Conservation (phyloP, 108 stramenopile species). For the Skeletonema tropicum region DNA sequence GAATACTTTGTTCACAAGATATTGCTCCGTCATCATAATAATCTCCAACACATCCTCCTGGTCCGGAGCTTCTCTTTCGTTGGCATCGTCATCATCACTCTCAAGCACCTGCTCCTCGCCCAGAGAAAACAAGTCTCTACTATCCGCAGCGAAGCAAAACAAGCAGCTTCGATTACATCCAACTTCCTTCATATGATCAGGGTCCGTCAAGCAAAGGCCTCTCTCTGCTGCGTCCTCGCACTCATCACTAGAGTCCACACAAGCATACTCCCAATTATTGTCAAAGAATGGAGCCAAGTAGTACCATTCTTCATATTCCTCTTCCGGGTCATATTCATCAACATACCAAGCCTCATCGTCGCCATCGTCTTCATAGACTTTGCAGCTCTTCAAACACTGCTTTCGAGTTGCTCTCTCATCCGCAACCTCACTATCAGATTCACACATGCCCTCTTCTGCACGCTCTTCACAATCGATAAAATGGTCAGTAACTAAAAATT, state of each 20-base stretch:
- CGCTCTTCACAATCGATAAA: constrained; percentile 34
- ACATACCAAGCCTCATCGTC: constrained; percentile 1
- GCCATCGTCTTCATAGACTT: constrained; percentile 24
- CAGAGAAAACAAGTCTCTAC: constrained; percentile 12
- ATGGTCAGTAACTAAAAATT: constrained; percentile 34
- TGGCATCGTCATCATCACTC: constrained; percentile 14
- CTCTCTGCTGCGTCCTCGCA: constrained; percentile 18
- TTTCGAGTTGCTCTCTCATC: constrained; percentile 9
- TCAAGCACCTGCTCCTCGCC: constrained; percentile 22
- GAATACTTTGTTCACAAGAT: constrained; percentile 48
- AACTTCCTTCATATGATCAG: constrained; percentile 21
- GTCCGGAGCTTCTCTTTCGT: constrained; percentile 27
- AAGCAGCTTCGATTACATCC: constrained; percentile 39
- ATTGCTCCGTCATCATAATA: constrained; percentile 42
- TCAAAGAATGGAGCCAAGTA: constrained; percentile 27
- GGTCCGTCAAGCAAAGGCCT: constrained; percentile 32
- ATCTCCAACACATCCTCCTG: constrained; percentile 14
- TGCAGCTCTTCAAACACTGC: constrained; percentile 44
- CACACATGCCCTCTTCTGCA: constrained; percentile 39
- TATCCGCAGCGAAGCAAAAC: constrained; percentile 24
- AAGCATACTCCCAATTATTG: constrained; percentile 13
- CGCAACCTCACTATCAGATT: constrained; percentile 10
- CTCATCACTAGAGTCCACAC: constrained; percentile 21
- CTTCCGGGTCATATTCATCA: constrained; percentile 2
- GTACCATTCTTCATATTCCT: constrained; percentile 4